These are phyloP conservation scores for Colletotrichum sp. DNA, from an alignment of 2,329 filamentous ascomycete species.

Conservation along the genomic window DNA sequence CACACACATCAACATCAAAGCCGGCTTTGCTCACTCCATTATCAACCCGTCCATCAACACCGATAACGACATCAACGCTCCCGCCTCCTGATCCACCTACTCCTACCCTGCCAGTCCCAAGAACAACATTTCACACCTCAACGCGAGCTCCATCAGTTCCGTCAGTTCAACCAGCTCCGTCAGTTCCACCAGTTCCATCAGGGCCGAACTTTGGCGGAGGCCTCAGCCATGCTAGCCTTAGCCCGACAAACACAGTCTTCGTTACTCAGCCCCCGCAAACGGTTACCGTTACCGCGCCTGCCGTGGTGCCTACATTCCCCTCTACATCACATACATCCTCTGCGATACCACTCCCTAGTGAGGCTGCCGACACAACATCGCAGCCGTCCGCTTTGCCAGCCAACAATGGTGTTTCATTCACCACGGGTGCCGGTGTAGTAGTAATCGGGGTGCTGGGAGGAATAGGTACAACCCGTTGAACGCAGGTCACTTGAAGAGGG, in stretches of 20 bases:
- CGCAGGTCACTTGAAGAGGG: not conserved
- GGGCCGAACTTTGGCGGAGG: not conserved
- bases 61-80: not conserved
- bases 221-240: not conserved
- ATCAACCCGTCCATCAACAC: not conserved
- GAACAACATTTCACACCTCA: not conserved
- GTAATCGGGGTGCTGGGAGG: not conserved
- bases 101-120: no score
- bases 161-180: not conserved
- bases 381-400: not conserved
- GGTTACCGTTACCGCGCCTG: not conserved
- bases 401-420: not conserved
- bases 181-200: not conserved
- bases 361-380: not conserved
- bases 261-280: not conserved
- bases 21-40: not conserved
- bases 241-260: not conserved
- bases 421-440: not conserved
- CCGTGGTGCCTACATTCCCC: not conserved
- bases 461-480: not conserved
- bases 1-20: not conserved
- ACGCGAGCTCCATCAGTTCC: not conserved
- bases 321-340: not conserved
- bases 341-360: not conserved
- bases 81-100: not conserved